Evolutionary conservation across 768 basidiomycete species (phyloP).

Genomic region (Bullera alba): DNA sequence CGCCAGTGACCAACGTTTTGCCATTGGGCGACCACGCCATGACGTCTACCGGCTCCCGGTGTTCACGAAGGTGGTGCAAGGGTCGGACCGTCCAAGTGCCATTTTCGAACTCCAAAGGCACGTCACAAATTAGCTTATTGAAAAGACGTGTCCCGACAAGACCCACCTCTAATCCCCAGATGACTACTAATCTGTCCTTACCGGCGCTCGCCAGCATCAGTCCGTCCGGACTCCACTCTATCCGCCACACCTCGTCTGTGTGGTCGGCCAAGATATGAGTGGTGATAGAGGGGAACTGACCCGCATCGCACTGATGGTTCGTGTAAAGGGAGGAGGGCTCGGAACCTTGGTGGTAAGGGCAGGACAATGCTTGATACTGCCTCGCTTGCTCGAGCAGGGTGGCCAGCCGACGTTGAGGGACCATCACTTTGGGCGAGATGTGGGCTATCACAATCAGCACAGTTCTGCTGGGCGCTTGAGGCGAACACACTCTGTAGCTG

Average conservation of each 20-base stretch:
- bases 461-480: neutral
- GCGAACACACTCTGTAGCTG: constrained; percentile 65
- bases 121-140: neutral
- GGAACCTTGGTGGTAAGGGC: constrained; percentile 71
- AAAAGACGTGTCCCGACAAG: neutral
- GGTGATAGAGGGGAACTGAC: constrained; percentile 72
- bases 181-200: constrained; percentile 76
- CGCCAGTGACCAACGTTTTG: constrained; percentile 68
- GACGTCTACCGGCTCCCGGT: constrained; percentile 65
- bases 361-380: constrained; percentile 67
- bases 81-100: constrained; percentile 50
- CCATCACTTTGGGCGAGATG: constrained; percentile 86
- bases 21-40: constrained; percentile 93
- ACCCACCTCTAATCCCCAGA: constrained; percentile 79
- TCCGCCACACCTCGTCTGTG: constrained; percentile 88
- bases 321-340: constrained; percentile 71
- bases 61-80: constrained; percentile 56
- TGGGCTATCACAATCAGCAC: constrained; percentile 55
- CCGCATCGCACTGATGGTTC: constrained; percentile 75
- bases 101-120: constrained; percentile 48
- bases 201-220: constrained; percentile 75
- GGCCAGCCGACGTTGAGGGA: constrained; percentile 79
- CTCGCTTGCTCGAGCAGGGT: constrained; percentile 80
- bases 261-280: constrained; percentile 81
- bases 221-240: constrained; percentile 92